These are phyloP conservation scores for Cercospora canescens DNA, from an alignment of 2,329 filamentous ascomycete species.

Conservation along the genomic window DNA sequence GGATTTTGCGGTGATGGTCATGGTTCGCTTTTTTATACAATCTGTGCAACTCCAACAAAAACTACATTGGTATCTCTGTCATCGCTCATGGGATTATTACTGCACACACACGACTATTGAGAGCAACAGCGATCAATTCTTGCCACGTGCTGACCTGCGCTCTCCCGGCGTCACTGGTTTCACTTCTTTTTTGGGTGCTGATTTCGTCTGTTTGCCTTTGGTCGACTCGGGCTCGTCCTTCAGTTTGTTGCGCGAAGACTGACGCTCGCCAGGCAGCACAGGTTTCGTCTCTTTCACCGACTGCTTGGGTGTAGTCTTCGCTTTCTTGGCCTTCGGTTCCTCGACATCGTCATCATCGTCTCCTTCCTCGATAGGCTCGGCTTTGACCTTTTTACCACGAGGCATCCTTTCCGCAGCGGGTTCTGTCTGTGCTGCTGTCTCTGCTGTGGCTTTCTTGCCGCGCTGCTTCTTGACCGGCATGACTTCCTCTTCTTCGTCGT, in stretches of 20 bases:
- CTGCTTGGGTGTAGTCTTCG: conserved; percentile 21
- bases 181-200: conserved; percentile 21
- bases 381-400: not conserved
- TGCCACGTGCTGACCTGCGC: conserved; percentile 24
- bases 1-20: too few species aligned
- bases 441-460: conserved; percentile 17
- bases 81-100: not conserved
- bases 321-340: conserved; percentile 9
- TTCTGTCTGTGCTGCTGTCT: not conserved
- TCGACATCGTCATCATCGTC: conserved; percentile 18
- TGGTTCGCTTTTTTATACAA: too few species aligned
- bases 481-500: conserved; percentile 25
- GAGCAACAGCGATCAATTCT: conserved; percentile 4
- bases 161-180: conserved; percentile 23
- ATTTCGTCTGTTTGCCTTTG: conserved; percentile 13
- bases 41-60: not conserved
- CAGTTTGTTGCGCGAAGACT: conserved; percentile 3
- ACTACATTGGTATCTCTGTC: not conserved
- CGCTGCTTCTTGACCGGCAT: conserved; percentile 25
- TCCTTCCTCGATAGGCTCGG: conserved; percentile 4
- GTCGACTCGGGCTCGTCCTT: not conserved
- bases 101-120: not conserved
- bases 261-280: conserved; percentile 1
- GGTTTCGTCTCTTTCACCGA: conserved; percentile 19
- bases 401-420: conserved; percentile 2